These are phyloP conservation scores for Starmerella cellae DNA, from an alignment of 805 yeast genomes.

Conservation along the genomic window DNA sequence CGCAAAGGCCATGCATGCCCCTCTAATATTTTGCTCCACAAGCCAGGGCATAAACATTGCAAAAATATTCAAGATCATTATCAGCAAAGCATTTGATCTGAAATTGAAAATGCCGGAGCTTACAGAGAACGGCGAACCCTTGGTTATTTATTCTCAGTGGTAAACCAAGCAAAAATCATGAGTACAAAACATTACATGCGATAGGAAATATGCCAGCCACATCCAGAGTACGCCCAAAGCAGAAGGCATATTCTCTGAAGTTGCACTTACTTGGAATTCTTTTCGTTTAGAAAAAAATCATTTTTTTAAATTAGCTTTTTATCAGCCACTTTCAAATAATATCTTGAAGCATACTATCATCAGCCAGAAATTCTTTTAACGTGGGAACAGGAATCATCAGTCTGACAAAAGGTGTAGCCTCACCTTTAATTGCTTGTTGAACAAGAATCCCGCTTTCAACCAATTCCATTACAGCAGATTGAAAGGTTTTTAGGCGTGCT, in stretches of 20 bases:
- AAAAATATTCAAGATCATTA: conserved; percentile 79
- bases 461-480: conserved; percentile 50
- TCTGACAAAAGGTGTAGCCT: conserved; percentile 50
- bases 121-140: conserved; percentile 78
- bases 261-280: no score
- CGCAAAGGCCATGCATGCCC: conserved; percentile 79
- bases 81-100: conserved; percentile 82
- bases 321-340: conserved; percentile 20
- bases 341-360: conserved; percentile 37
- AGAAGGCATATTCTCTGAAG: no score
- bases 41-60: conserved; percentile 86
- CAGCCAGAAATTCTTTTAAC: conserved; percentile 43
- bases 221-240: no score
- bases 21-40: conserved; percentile 77
- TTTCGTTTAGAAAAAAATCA: no score
- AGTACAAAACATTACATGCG: neutral
- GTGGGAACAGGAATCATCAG: conserved; percentile 63
- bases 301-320: no score
- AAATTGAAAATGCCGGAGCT: conserved; percentile 75
- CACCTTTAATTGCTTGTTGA: conserved; percentile 55
- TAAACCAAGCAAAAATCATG: conserved; percentile 17
- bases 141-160: conserved; percentile 48
- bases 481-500: conserved; percentile 46
- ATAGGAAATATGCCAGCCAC: no score
- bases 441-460: conserved; percentile 66